phyloP scores from a whole-genome alignment of 1,284 basidiomycete genomes.

The Pterula multifida region DNA sequence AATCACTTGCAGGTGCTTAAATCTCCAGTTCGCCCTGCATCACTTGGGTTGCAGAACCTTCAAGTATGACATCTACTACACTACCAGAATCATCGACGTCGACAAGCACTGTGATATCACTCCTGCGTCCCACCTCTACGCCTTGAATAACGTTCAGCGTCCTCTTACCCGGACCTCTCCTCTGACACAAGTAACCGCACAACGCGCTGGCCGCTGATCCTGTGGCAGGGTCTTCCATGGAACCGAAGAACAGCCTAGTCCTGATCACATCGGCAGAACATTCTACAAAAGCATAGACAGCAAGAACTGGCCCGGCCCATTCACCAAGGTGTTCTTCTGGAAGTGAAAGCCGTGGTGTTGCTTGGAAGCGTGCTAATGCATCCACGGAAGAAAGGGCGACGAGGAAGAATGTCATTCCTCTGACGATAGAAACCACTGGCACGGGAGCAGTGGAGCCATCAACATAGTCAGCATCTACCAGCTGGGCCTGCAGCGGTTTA shows the following conservation, averaged over 20 bases:
- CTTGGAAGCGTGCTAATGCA: constrained; percentile 20
- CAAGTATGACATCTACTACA: constrained; percentile 22
- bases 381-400: constrained; percentile 25
- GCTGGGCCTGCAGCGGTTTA: constrained; percentile 18
- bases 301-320: constrained; percentile 22
- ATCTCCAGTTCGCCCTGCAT: constrained; percentile 18
- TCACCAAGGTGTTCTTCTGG: constrained; percentile 20
- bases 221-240: constrained; percentile 31
- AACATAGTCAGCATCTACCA: constrained; percentile 20
- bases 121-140: constrained; percentile 30
- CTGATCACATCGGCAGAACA: constrained; percentile 19
- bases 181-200: constrained; percentile 23
- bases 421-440: constrained; percentile 29
- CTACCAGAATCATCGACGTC: constrained; percentile 19
- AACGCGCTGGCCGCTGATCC: constrained; percentile 32
- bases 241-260: constrained; percentile 27
- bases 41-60: constrained; percentile 25
- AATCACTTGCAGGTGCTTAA: no score
- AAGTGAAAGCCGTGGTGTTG: constrained; percentile 14
- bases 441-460: constrained; percentile 21
- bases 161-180: constrained; percentile 22
- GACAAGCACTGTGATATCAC: constrained; percentile 26
- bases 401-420: constrained; percentile 32
- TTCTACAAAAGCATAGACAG: constrained; percentile 23
- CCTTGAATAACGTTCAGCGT: constrained; percentile 26